These are phyloP conservation scores for Colletotrichum sp. DNA, from an alignment of 2,329 filamentous ascomycete species.

Conservation along the genomic window DNA sequence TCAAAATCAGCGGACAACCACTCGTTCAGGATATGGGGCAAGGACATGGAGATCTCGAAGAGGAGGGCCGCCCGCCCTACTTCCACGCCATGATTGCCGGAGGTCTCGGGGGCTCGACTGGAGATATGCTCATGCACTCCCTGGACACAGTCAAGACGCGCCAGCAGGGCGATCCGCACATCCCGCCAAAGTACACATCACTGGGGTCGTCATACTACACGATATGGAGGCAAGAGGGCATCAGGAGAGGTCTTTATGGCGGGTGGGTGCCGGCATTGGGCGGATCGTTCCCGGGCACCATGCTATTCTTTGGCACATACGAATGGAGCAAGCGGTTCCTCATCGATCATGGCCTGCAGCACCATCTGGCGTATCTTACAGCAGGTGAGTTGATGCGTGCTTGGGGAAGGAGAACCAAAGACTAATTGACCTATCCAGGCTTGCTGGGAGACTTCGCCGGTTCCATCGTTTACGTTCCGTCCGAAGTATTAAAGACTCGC, in stretches of 20 bases:
- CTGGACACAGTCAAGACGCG: constrained; percentile 98
- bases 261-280: constrained; percentile 91
- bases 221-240: constrained; percentile 90
- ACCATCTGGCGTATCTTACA: constrained; percentile 83
- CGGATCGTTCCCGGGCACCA: constrained; percentile 91
- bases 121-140: constrained; percentile 98
- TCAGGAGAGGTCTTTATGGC: constrained; percentile 85
- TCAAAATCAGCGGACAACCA: constrained; percentile 23
- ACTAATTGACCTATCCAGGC: constrained; percentile 52
- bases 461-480: constrained; percentile 93
- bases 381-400: constrained; percentile 62
- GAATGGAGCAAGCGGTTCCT: constrained; percentile 92
- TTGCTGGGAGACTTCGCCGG: constrained; percentile 92
- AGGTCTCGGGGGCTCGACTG: constrained; percentile 88
- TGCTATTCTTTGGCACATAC: constrained; percentile 96
- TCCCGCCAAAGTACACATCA: constrained; percentile 91
- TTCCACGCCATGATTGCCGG: constrained; percentile 86
- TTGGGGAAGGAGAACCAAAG: not conserved
- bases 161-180: constrained; percentile 93
- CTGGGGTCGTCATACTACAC: constrained; percentile 90
- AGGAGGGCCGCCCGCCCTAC: constrained; percentile 49
- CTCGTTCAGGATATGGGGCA: constrained; percentile 15
- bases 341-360: constrained; percentile 82
- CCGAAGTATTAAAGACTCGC: constrained; percentile 97
- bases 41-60: constrained; percentile 39